These are phyloP conservation scores for Arachis monticola DNA, from an alignment of 331 rosid species.

Conservation along the genomic window DNA sequence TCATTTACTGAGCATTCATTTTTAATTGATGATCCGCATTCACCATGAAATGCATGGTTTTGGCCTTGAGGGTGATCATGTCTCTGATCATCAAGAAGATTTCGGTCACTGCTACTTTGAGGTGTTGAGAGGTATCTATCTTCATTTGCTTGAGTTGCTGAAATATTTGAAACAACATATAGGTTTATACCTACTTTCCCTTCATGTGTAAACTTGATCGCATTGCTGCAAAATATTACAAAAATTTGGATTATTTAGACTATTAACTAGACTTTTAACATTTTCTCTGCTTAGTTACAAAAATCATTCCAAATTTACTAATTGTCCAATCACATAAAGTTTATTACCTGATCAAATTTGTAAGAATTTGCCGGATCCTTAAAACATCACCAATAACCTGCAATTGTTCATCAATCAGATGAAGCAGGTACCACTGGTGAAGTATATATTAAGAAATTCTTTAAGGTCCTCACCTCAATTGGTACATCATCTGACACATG, in stretches of 20 bases:
- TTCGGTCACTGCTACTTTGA: conserved; percentile 40
- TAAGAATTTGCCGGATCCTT: conserved; percentile 91
- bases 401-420: conserved; percentile 18
- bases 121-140: conserved; percentile 48
- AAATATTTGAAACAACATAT: conserved; percentile 47
- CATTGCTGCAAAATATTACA: conserved; percentile 64
- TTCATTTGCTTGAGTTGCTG: conserved; percentile 53
- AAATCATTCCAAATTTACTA: background rate
- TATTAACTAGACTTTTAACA: background rate
- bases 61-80: conserved; percentile 42
- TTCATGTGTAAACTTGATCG: conserved; percentile 89
- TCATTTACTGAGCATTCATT: conserved; percentile 54
- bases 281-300: conserved; percentile 4
- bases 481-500: conserved; percentile 84
- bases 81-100: conserved; percentile 38
- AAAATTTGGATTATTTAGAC: background rate
- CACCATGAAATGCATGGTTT: conserved; percentile 45
- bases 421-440: background rate
- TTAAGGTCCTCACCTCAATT: conserved; percentile 60
- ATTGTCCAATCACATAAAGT: background rate
- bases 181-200: conserved; percentile 89
- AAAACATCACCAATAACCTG: conserved; percentile 93
- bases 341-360: conserved; percentile 81
- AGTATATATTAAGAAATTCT: background rate
- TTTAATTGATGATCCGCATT: conserved; percentile 51